Evolutionary conservation across 768 basidiomycete genomes (phyloP), one percentile per base, ranked within the genome.

Genomic region (Suillus clintonianus): DNA sequence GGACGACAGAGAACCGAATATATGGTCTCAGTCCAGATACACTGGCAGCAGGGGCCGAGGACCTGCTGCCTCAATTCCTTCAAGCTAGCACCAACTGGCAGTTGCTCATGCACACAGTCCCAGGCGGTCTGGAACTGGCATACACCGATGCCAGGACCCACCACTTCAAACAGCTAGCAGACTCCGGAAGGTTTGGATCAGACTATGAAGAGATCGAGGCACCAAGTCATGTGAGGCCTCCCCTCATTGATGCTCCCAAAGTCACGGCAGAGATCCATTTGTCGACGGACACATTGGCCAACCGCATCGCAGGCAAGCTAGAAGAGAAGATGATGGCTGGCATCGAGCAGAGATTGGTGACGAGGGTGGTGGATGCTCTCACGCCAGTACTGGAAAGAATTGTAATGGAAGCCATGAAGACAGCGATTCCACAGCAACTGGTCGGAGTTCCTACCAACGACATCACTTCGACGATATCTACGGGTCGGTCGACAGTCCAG

Each of bases 21-120:
- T 77, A 78, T 63, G 74, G 74, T 0, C 54, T 76, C 2, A 71
- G 69, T 22, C 63, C 67, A 0, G 69, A 75, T 9, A 56, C 71
- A 1, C 57, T 74, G 4, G 19, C 55, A 32, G 71, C 72, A 2
- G 68, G 58, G 1, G 0, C 71, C 1, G 74, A 75, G 55, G 72
- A 76, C 47, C 61, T 73, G 0, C 41, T 77, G 9, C 66, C 61
- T 0, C 58, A 71, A 1, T 77, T 66, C 48, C 47, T 76, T 4
- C 62, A 72, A 19, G 68, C 66, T 1, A 75, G 72, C 60, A 69
- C 55, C 0, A 66, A 69, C 11, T 48, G 47, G 47, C 47, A 48
- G 47, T 4, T 48, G 13, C 7, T 60, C 43, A 60, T 60, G 45
- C 45, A 50, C n/a, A 34, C 30, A 3, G 5, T 60, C 19, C 32